Conservation (phyloP, 1,139 yeast species). For the Magnusiomyces suaveolens region DNA sequence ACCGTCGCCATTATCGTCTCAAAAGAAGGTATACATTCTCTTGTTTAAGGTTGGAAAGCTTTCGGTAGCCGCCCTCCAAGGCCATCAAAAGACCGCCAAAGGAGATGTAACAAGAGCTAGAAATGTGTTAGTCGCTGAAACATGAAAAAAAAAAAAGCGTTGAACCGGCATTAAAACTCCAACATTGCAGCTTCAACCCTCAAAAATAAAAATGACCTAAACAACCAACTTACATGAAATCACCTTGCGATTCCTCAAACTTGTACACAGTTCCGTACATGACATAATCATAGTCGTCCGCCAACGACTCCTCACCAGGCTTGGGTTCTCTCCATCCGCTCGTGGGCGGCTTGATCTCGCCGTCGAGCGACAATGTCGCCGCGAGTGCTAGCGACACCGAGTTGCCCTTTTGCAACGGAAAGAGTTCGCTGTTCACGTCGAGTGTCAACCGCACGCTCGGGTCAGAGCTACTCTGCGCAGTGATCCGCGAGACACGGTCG, state of each 20-base stretch:
- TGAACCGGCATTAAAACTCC: background rate
- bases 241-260: constrained; percentile 77
- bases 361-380: constrained; percentile 54
- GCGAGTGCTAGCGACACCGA: constrained; percentile 85
- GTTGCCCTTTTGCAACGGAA: constrained; percentile 72
- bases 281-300: constrained; percentile 95
- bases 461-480: constrained; percentile 78
- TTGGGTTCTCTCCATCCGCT: constrained; percentile 83
- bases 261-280: constrained; percentile 98
- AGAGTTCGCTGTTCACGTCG: constrained; percentile 86
- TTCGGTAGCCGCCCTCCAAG: constrained; percentile 90
- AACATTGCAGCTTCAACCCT: background rate
- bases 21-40: constrained; percentile 86
- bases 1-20: constrained; percentile 41
- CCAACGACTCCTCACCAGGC: constrained; percentile 72
- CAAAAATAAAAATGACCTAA: background rate
- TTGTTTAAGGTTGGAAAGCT: constrained; percentile 79
- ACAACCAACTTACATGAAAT: constrained; percentile 34
- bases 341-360: constrained; percentile 47
- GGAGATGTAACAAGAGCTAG: constrained; percentile 79
- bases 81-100: constrained; percentile 94
- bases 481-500: constrained; percentile 84
- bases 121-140: constrained; percentile 20
- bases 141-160: too few species aligned
- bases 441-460: constrained; percentile 76